These are phyloP conservation scores for Fusarium pseudocircinatum DNA, from an alignment of 2,329 filamentous ascomycete species.

Conservation along the genomic window DNA sequence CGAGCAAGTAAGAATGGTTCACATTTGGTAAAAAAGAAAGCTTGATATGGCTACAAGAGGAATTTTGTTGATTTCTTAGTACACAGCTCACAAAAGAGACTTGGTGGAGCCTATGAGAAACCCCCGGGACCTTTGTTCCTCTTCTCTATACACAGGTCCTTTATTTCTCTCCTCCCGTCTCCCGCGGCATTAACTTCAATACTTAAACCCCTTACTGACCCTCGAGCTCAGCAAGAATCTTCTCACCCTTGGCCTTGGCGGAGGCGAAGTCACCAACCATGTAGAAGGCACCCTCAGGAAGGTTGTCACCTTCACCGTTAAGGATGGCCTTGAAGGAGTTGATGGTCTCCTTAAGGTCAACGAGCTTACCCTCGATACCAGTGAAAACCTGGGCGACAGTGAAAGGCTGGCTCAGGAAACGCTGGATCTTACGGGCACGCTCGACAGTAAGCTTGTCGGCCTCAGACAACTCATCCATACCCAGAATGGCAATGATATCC, in stretches of 20 bases:
- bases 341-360: constrained; percentile 99
- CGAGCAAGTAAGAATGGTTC: neutral
- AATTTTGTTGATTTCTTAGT: constrained; percentile 65
- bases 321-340: constrained; percentile 97
- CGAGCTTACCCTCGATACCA: constrained; percentile 93
- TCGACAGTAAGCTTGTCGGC: constrained; percentile 99
- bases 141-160: constrained; percentile 67
- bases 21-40: constrained; percentile 37
- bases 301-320: constrained; percentile 91
- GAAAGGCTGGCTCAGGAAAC: constrained; percentile 99
- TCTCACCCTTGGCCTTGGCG: constrained; percentile 96
- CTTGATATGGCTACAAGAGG: constrained; percentile 52
- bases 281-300: constrained; percentile 95
- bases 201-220: constrained; percentile 58
- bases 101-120: constrained; percentile 64
- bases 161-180: constrained; percentile 45
- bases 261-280: constrained; percentile 98
- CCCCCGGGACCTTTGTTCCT: constrained; percentile 60
- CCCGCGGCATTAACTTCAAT: constrained; percentile 49
- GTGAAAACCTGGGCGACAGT: constrained; percentile 87
- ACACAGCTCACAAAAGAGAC: constrained; percentile 71
- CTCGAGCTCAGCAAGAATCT: constrained; percentile 97
- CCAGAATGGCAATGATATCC: constrained; percentile 99
- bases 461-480: constrained; percentile 99
- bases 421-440: constrained; percentile 99